These are phyloP conservation scores for Escovopsis sp. DNA, from an alignment of 2,329 filamentous ascomycete species.

Conservation along the genomic window DNA sequence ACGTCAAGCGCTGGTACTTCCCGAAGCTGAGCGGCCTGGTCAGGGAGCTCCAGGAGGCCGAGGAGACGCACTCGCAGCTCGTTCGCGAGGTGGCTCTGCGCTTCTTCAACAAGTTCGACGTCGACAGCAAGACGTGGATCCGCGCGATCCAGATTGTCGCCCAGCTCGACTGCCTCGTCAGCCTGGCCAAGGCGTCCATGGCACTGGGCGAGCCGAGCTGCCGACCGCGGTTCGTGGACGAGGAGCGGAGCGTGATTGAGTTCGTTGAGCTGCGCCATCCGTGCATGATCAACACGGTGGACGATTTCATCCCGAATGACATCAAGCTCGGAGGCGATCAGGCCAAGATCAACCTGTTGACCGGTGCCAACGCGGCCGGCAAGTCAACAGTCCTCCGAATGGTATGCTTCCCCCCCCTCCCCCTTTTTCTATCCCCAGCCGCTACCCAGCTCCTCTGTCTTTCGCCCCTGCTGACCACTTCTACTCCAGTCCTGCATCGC, in stretches of 20 bases:
- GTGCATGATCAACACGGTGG: constrained; percentile 78
- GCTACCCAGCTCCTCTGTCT: not conserved
- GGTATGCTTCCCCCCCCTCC: no score
- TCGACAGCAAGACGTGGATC: constrained; percentile 73
- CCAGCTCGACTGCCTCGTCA: constrained; percentile 89
- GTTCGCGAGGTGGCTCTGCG: constrained; percentile 70
- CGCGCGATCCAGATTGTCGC: constrained; percentile 79
- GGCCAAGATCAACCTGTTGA: constrained; percentile 79
- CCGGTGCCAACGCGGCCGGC: constrained; percentile 90
- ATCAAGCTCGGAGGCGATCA: constrained; percentile 68
- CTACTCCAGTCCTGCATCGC: constrained; percentile 64
- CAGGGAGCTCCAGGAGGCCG: constrained; percentile 77
- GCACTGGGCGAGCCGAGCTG: constrained; percentile 77
- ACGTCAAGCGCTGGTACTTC: constrained; percentile 90
- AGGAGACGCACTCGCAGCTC: constrained; percentile 85
- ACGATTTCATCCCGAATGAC: constrained; percentile 94
- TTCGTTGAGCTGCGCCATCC: constrained; percentile 88
- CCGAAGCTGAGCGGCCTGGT: constrained; percentile 68
- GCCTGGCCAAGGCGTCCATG: constrained; percentile 74
- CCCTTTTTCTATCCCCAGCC: no score
- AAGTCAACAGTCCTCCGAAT: constrained; percentile 94
- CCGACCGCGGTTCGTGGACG: constrained; percentile 72
- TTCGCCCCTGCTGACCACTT: constrained; percentile 12
- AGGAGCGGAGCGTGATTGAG: constrained; percentile 73
- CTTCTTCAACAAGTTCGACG: constrained; percentile 78